Percentiles rank a stretch among this genome's conserved stretches.
Evolutionary conservation across 2,329 filamentous ascomycete genomes (phyloP).

Genomic region (Davidsoniella australis): DNA sequence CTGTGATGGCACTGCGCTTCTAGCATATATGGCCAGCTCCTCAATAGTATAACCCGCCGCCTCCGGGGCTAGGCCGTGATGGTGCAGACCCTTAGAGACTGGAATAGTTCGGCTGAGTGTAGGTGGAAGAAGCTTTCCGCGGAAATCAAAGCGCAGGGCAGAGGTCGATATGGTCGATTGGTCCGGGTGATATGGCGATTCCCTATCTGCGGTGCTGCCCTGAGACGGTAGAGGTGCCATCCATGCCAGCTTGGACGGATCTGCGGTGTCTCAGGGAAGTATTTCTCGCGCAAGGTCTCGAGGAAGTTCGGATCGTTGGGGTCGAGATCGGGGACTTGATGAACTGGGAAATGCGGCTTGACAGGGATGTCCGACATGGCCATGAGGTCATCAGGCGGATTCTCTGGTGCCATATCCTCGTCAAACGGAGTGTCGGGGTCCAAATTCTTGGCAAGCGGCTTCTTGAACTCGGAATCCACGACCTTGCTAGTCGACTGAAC

Average conservation of each 20-base stretch:
- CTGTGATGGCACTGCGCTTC: slow-evolving; percentile 72
- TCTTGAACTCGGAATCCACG: background rate
- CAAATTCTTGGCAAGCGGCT: slow-evolving; percentile 13
- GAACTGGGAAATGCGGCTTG: slow-evolving; percentile 46
- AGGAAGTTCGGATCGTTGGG: slow-evolving; percentile 73
- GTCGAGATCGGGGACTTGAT: slow-evolving; percentile 53
- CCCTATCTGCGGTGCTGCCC: slow-evolving; percentile 45
- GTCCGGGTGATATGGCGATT: slow-evolving; percentile 68
- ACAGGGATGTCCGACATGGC: slow-evolving; percentile 24
- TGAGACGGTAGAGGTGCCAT: slow-evolving; percentile 57
- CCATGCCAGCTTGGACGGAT: slow-evolving; percentile 78
- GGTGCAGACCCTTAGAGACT: slow-evolving; percentile 66
- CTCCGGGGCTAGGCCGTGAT: slow-evolving; percentile 83
- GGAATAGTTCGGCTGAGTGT: slow-evolving; percentile 57
- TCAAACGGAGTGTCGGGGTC: slow-evolving; percentile 18
- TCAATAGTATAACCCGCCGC: slow-evolving; percentile 86
- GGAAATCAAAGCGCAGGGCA: slow-evolving; percentile 77
- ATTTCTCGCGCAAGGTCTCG: slow-evolving; percentile 69
- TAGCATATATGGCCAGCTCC: slow-evolving; percentile 64
- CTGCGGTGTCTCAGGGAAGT: slow-evolving; percentile 74
- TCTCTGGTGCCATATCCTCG: slow-evolving; percentile 26
- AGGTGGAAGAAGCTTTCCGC: slow-evolving; percentile 63
- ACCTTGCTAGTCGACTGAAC: slow-evolving; percentile 2
- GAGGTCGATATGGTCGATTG: slow-evolving; percentile 55
- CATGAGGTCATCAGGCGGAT: slow-evolving; percentile 27